Base-by-base conservation (phyloP, 352 stramenopile species). In the Pythium volutum region DNA sequence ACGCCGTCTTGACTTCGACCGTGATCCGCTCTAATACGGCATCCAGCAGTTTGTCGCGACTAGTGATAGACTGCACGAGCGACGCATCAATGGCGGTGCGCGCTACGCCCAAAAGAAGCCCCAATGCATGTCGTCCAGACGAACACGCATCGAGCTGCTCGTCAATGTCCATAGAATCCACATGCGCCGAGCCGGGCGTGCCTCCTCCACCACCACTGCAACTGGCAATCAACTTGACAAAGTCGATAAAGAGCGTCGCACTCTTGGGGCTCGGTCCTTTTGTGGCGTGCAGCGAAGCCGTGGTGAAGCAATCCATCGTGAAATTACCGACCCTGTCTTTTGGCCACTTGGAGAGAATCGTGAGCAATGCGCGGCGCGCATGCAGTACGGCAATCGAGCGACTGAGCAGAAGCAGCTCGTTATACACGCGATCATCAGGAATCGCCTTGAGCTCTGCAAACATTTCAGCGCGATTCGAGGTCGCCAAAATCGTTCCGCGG, bases 371-470 rank as follows among this genome's bases (percentile, higher is more conserved):
- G 23, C 84, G 75, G 4, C 87, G 71, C 8, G 85, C 86, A 59
- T 96, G 85, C 39, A 96, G 74, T 36, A 96, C 88, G 39, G 87
- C 82, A 48, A 96, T 73, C 16, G 84, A 88, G 4, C 85, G 74
- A 12, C 81, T 93, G 36, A 91, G 66, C 16, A 91, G 66, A 43
- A 95, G 58, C 23, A 93, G 64, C 64, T 95, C 86, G 7, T 86
- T 69, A 57, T 90, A 91, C 9, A 93, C 76, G 4, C 82, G 82
- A 57, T 81, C 84, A 59, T 93, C 84, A 6, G 82, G 83, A 51
- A 93, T 88, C 5, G 77, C 71, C 61, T 90, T 91, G 33, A 93
- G 75, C 60, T 91, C 84, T 34, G 77, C 81, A 18, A 90, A 61
- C 43, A 81, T 80, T 15, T 93, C 84, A 1, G 76, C 75, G 47